phyloP scores from a whole-genome alignment of 306 rosid genomes.

The Quercus wislizeni region DNA sequence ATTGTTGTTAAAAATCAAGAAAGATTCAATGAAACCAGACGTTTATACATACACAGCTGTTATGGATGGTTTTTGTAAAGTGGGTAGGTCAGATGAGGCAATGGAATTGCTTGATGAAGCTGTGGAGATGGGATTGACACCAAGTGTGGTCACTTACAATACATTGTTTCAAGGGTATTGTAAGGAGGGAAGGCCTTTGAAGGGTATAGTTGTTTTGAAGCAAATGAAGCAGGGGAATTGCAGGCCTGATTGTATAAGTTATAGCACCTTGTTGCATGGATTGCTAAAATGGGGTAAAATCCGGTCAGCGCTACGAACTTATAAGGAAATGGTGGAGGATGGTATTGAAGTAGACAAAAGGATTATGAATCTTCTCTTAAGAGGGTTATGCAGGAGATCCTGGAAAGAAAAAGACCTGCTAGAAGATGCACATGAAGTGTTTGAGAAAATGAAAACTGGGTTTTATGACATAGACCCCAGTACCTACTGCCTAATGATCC shows the following conservation, averaged over 20 bases:
- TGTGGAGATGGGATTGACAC: constrained; percentile 45
- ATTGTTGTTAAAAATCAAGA: constrained; percentile 50
- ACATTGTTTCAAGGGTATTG: constrained; percentile 69
- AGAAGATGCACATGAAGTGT: constrained; percentile 45
- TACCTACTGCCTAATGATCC: constrained; percentile 48
- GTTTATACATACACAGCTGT: constrained; percentile 62
- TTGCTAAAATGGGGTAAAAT: constrained; percentile 63
- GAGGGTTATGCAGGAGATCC: constrained; percentile 52
- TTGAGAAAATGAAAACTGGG: constrained; percentile 51
- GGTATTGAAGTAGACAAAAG: constrained; percentile 51
- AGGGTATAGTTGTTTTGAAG: constrained; percentile 52
- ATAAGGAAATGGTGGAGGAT: constrained; percentile 51
- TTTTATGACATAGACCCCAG: constrained; percentile 29
- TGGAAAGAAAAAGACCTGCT: constrained; percentile 36
- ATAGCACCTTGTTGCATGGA: constrained; percentile 67
- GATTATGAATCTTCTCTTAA: constrained; percentile 54
- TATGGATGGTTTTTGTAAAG: constrained; percentile 84
- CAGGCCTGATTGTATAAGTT: constrained; percentile 57
- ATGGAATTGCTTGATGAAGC: constrained; percentile 64
- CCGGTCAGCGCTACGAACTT: constrained; percentile 34
- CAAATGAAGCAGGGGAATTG: constrained; percentile 56
- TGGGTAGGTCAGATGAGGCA: constrained; percentile 79
- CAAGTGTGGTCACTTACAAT: constrained; percentile 61
- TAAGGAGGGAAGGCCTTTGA: constrained; percentile 66
- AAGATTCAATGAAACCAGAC: constrained; percentile 41